Percentiles rank a stretch among this genome's conserved stretches.
Evolutionary conservation across 768 basidiomycete species (phyloP).

Genomic region (Stropharia rugosoannulata): DNA sequence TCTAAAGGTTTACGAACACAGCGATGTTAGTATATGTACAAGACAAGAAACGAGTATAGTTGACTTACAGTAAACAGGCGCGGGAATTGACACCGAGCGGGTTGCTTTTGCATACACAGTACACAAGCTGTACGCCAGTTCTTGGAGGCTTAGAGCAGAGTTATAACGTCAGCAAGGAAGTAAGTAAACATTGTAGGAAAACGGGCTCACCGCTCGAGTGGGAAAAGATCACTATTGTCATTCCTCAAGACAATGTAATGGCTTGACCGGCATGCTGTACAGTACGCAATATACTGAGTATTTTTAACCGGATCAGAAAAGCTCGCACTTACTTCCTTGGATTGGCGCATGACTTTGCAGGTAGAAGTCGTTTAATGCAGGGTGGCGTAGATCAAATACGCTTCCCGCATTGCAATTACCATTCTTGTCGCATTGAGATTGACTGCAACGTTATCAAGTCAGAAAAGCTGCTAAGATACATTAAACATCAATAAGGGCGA

Average conservation of each 20-base stretch:
- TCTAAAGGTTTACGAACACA: constrained; percentile 8
- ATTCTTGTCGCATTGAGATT: constrained; percentile 17
- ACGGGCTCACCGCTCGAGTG: constrained; percentile 1
- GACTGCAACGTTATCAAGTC: too few species aligned
- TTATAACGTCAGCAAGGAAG: background rate
- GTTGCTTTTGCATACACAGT: constrained; percentile 30
- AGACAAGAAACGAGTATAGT: background rate
- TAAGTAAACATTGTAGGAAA: background rate
- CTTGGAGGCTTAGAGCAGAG: constrained; percentile 18
- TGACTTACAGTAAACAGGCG: constrained; percentile 30
- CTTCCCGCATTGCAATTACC: constrained; percentile 55
- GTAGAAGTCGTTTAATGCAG: constrained; percentile 50
- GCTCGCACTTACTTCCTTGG: constrained; percentile 44
- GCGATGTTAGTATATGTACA: background rate
- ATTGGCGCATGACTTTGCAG: constrained; percentile 57
- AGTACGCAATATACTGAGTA: background rate
- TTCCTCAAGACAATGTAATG: constrained; percentile 27
- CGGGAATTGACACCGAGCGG: constrained; percentile 29
- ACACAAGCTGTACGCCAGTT: constrained; percentile 22
- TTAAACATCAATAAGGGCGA: background rate
- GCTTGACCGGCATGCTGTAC: constrained; percentile 19
- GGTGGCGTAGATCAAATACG: constrained; percentile 38
- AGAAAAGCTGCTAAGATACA: too few species aligned
- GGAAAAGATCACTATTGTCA: constrained; percentile 4
- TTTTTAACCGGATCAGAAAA: background rate